Conservation (phyloP, 2,329 filamentous ascomycete genomes). For the Ophiosphaerella narmari region DNA sequence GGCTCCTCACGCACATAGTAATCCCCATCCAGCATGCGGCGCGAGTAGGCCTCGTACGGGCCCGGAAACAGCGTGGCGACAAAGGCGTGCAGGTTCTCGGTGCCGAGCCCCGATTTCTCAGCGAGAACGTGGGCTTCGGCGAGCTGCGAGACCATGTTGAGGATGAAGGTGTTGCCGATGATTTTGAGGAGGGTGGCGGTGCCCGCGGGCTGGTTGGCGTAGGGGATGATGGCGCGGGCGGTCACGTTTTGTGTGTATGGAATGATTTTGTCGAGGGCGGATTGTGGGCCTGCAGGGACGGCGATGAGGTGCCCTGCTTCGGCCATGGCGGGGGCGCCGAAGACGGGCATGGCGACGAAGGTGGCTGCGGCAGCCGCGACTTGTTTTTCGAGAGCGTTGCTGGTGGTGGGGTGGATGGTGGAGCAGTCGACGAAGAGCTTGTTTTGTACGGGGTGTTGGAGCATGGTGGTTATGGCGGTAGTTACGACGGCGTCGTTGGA, state of each 20-base stretch:
- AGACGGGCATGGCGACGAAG: constrained; percentile 77
- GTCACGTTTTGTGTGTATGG: constrained; percentile 77
- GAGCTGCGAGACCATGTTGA: constrained; percentile 80
- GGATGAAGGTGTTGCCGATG: constrained; percentile 83
- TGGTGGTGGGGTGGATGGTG: constrained; percentile 83
- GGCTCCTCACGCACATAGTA: constrained; percentile 78
- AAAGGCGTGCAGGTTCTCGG: constrained; percentile 70
- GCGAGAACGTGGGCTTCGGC: constrained; percentile 78
- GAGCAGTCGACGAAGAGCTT: constrained; percentile 89
- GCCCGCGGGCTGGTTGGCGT: constrained; percentile 69
- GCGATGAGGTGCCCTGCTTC: constrained; percentile 72
- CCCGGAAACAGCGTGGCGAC: constrained; percentile 76
- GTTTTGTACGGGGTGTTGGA: constrained; percentile 62
- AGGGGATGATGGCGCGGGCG: constrained; percentile 70
- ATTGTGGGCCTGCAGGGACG: constrained; percentile 70
- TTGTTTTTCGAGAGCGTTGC: constrained; percentile 65
- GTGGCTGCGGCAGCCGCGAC: constrained; percentile 65
- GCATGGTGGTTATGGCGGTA: constrained; percentile 62
- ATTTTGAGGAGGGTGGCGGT: constrained; percentile 76
- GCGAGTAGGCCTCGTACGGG: constrained; percentile 74
- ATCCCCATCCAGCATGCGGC: constrained; percentile 74
- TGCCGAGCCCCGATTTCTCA: constrained; percentile 78
- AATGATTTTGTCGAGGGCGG: constrained; percentile 65
- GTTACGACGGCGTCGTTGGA: constrained; percentile 77
- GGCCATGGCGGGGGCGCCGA: constrained; percentile 72